Percentiles rank a stretch among this genome's conserved stretches.
These are phyloP conservation scores for Penicillium sp. DNA, from an alignment of 2,329 filamentous ascomycete species.

Conservation along the genomic window DNA sequence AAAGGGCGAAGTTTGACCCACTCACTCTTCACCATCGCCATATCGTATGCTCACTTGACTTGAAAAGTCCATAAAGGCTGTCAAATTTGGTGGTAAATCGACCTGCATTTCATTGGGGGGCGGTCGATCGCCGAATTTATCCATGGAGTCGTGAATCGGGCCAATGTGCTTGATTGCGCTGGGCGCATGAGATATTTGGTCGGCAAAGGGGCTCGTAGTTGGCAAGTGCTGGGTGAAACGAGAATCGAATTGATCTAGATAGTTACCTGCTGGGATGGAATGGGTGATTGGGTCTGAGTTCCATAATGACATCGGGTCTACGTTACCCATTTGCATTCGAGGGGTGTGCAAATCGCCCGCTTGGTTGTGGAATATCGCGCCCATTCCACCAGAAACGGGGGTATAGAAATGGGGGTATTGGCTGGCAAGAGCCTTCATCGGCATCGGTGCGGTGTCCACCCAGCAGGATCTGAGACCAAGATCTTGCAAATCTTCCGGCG, in stretches of 20 bases:
- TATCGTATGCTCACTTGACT: slow-evolving; percentile 20
- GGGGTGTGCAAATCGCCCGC: slow-evolving; percentile 87
- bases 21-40: slow-evolving; percentile 56
- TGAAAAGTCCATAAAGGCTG: slow-evolving; percentile 30
- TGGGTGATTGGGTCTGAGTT: slow-evolving; percentile 65
- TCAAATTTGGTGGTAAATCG: slow-evolving; percentile 53
- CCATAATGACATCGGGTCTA: slow-evolving; percentile 79
- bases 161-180: slow-evolving; percentile 80
- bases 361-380: slow-evolving; percentile 77
- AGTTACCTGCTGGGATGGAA: slow-evolving; percentile 59
- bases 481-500: slow-evolving; percentile 78
- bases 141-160: slow-evolving; percentile 76
- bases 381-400: slow-evolving; percentile 75
- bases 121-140: slow-evolving; percentile 66
- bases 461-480: slow-evolving; percentile 89
- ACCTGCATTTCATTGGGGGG: slow-evolving; percentile 62
- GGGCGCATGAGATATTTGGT: slow-evolving; percentile 66
- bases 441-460: slow-evolving; percentile 80
- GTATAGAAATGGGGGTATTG: slow-evolving; percentile 87
- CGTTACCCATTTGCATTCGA: slow-evolving; percentile 66
- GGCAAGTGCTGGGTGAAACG: slow-evolving; percentile 60
- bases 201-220: slow-evolving; percentile 71
- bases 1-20: slow-evolving; percentile 18
- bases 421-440: slow-evolving; percentile 77
- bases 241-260: slow-evolving; percentile 61